phyloP scores from a whole-genome alignment of 805 yeast genomes.

The Candida vaughaniae region DNA sequence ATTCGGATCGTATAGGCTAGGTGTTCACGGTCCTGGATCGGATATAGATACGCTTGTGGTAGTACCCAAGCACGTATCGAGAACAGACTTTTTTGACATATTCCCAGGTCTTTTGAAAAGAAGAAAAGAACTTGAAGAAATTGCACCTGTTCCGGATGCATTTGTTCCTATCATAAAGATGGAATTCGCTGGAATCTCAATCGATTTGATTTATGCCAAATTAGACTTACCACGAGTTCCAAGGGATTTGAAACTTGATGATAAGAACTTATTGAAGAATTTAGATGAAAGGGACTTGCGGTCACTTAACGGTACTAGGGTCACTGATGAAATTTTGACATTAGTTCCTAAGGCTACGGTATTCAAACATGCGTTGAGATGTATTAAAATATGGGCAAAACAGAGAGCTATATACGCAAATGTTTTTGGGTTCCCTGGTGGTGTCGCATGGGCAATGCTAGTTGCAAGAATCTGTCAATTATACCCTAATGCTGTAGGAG shows the following conservation, averaged over 20 bases:
- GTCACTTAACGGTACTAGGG: conserved; percentile 93
- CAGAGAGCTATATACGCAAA: conserved; percentile 92
- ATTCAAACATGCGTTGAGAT: conserved; percentile 87
- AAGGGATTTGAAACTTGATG: conserved; percentile 65
- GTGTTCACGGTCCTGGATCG: conserved; percentile 97
- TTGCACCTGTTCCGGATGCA: conserved; percentile 93
- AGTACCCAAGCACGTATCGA: conserved; percentile 90
- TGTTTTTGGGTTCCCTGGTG: conserved; percentile 97
- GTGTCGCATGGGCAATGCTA: conserved; percentile 99
- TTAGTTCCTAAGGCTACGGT: conserved; percentile 91
- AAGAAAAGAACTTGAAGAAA: conserved; percentile 84
- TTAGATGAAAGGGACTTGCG: conserved; percentile 89
- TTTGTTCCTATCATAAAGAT: conserved; percentile 95
- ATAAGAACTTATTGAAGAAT: conserved; percentile 81
- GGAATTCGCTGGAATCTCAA: conserved; percentile 86
- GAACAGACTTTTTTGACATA: conserved; percentile 85
- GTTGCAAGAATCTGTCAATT: conserved; percentile 97
- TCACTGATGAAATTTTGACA: conserved; percentile 87
- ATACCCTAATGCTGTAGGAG: conserved; percentile 93
- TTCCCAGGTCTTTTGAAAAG: conserved; percentile 68
- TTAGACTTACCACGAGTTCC: conserved; percentile 86
- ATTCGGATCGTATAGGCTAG: conserved; percentile 89
- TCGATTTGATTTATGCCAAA: conserved; percentile 85
- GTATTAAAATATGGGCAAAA: conserved; percentile 96
- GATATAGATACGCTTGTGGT: conserved; percentile 97